Base-by-base conservation (phyloP, 495 filamentous ascomycete species). In the Talaromyces proteolyticus region DNA sequence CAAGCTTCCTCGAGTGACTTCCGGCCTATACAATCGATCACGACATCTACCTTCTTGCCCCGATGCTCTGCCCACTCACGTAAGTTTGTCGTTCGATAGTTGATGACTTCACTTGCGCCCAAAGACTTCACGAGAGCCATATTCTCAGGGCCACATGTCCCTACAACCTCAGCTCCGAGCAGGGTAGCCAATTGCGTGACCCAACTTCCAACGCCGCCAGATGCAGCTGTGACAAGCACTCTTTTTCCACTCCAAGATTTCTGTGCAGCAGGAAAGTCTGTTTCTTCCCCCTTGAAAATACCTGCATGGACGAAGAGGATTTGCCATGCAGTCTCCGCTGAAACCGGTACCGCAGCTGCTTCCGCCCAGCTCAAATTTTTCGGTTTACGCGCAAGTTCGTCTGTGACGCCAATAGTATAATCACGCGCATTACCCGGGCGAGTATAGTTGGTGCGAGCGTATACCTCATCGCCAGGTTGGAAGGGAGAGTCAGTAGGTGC, bases 181-280 rank as follows among this genome's bases (percentile, higher is more conserved):
- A 69, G 46, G 25, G 52, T 62, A 5, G 76, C 80, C 21, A 85
- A 55, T 62, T 83, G 81, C 49, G 78, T 65, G 12, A 72, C 60
- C 80, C 78, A 82, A 24, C 73, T 65, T 2, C 81, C 81, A 4
- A 81, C 75, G 3, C 76, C 74, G 2, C 79, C 68, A 4, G 72
- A 57, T 12, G 78, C 78, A 40, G 64, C 74, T 6, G 71, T 77
- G 23, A 81, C 62, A 11, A 81, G 63, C 2, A 80, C 57, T 26
- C 66, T 57, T 55, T 70, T 71, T 22, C 57, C 62, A 10, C 55
- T 63, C 49, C 58, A 58, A 6, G n/a, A n/a, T n/a, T 26, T 47
- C 1, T 38, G 20, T 10, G 23, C 20, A 12, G 53, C 49, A 26
- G 58, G 7, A 43, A 48, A 24, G 17, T 25, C 44, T 24, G n/a